Percentiles rank a stretch among this genome's conserved stretches.
These are phyloP conservation scores for Cordia subcordata DNA, from an alignment of 257 asterid species.

Conservation along the genomic window DNA sequence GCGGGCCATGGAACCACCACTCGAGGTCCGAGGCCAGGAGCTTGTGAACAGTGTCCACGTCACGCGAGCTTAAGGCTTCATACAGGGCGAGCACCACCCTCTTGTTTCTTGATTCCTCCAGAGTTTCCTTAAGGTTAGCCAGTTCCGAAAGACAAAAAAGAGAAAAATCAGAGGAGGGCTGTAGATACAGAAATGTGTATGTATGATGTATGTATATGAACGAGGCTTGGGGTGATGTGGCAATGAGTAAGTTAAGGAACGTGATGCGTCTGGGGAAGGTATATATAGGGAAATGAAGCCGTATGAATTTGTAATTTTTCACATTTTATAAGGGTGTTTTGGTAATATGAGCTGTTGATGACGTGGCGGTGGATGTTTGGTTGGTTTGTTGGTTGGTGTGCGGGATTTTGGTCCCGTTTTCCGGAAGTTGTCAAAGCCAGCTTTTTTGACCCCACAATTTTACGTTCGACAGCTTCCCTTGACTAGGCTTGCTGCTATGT, in stretches of 20 bases:
- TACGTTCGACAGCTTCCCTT: neutral
- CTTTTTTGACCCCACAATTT: neutral
- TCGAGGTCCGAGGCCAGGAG: constrained; percentile 91
- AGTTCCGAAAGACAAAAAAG: constrained; percentile 43
- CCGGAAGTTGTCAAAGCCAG: neutral
- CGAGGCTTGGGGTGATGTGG: neutral
- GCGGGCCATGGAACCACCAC: constrained; percentile 99
- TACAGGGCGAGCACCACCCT: constrained; percentile 99
- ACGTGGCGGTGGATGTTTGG: constrained; percentile 23
- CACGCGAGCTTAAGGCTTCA: constrained; percentile 80
- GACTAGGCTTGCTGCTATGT: no score
- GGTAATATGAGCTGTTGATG: neutral
- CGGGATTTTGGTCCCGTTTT: neutral
- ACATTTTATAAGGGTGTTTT: constrained; percentile 11
- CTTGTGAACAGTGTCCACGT: constrained; percentile 65
- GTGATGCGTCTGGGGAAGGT: neutral
- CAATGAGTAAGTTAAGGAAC: neutral
- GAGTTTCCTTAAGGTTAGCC: constrained; percentile 70
- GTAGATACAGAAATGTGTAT: neutral
- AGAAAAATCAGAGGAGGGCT: no score
- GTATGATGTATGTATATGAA: no score
- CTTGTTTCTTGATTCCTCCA: constrained; percentile 77
- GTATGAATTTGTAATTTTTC: constrained; percentile 10
- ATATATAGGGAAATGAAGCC: constrained; percentile 19
- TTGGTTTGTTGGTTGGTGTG: neutral